A percentile compares a stretch with the other conserved stretches of the same genome.
These are phyloP conservation scores for Myotisia sp. DNA, from an alignment of 2,329 filamentous ascomycete species.

Conservation along the genomic window DNA sequence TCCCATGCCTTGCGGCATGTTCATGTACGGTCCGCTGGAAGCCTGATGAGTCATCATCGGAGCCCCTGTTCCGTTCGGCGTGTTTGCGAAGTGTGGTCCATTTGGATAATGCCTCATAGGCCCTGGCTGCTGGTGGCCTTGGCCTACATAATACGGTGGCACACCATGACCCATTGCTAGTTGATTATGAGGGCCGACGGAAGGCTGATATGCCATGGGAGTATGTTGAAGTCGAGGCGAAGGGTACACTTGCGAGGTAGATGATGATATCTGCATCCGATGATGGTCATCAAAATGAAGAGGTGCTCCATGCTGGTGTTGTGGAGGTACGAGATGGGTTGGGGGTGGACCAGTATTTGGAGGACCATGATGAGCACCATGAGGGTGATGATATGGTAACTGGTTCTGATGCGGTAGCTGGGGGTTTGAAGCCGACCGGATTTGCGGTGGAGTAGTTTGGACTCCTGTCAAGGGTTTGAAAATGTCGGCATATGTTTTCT, in stretches of 20 bases:
- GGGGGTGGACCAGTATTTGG: constrained; percentile 61
- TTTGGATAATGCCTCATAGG: constrained; percentile 59
- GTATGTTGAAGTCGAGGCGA: constrained; percentile 63
- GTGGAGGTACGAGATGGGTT: constrained; percentile 59
- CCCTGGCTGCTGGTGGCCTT: constrained; percentile 54
- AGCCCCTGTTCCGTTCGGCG: constrained; percentile 56
- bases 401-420: constrained; percentile 72
- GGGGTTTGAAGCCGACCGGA: constrained; percentile 47
- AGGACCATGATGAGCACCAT: constrained; percentile 52
- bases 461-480: constrained; percentile 54
- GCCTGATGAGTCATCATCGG: constrained; percentile 74
- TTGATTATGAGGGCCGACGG: constrained; percentile 55
- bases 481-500: constrained; percentile 65
- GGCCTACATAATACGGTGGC: constrained; percentile 55
- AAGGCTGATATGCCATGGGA: constrained; percentile 53
- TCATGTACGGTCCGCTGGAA: constrained; percentile 55
- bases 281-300: constrained; percentile 69
- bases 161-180: constrained; percentile 59
- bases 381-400: constrained; percentile 67
- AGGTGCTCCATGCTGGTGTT: constrained; percentile 53
- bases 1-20: constrained; percentile 55
- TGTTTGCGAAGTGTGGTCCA: constrained; percentile 56
- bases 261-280: constrained; percentile 73
- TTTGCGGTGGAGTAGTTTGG: constrained; percentile 55
- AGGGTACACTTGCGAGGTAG: constrained; percentile 68